Conservation (phyloP, 1,284 basidiomycete species). For the Apiotrichum brassicae region DNA sequence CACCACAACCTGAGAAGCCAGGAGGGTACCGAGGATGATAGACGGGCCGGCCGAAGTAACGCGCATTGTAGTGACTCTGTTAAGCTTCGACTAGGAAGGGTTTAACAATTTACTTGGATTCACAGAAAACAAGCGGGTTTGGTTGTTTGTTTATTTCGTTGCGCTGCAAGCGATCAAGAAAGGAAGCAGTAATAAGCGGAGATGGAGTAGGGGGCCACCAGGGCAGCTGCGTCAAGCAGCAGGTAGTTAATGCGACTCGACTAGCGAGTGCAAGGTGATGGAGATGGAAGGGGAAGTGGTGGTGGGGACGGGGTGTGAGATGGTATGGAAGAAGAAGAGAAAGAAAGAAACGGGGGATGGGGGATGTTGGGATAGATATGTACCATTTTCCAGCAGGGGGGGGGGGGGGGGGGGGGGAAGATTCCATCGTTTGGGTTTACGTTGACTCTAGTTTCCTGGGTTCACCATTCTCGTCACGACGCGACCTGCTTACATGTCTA, state of each 20-base stretch:
- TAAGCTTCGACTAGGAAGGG: not conserved
- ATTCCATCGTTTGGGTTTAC: no score
- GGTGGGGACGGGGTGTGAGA: constrained; percentile 3
- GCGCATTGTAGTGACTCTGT: constrained; percentile 8
- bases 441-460: no score
- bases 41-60: constrained; percentile 19
- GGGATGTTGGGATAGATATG: no score
- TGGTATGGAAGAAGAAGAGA: constrained; percentile 1
- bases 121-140: not conserved
- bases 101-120: not conserved
- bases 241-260: constrained; percentile 11
- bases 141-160: constrained; percentile 11
- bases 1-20: constrained; percentile 22
- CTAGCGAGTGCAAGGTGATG: constrained; percentile 13
- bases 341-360: constrained; percentile 1
- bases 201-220: constrained; percentile 17
- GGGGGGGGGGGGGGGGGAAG: no score
- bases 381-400: no score
- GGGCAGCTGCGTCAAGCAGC: constrained; percentile 32
- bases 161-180: constrained; percentile 9
- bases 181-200: not conserved
- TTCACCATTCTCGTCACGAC: no score
- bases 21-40: constrained; percentile 30
- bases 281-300: constrained; percentile 1
- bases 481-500: no score